These are phyloP conservation scores for Nicotiana paniculata DNA, from an alignment of 257 asterid genomes.

Conservation along the genomic window DNA sequence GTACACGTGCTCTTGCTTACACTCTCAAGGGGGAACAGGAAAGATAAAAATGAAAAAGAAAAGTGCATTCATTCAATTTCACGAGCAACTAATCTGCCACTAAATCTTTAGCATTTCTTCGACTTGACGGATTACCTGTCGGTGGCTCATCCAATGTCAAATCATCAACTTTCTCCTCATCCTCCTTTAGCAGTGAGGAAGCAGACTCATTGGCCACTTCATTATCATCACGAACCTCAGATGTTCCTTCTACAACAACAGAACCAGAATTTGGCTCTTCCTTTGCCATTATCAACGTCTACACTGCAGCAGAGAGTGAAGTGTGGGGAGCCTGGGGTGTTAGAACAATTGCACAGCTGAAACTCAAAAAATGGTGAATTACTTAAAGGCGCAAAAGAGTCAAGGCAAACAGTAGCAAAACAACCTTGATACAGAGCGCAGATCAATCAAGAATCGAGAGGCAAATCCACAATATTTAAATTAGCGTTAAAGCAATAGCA, in stretches of 20 bases:
- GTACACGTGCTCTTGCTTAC: background rate
- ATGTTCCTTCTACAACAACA: constrained; percentile 28
- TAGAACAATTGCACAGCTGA: background rate
- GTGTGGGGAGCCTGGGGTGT: background rate
- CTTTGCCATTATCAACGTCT: constrained; percentile 17
- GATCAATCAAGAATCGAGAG: no score
- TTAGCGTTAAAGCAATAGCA: no score
- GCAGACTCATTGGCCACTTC: constrained; percentile 26
- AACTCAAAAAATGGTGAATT: background rate
- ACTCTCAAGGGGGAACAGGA: background rate
- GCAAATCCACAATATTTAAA: no score
- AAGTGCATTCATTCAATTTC: background rate
- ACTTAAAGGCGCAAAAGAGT: background rate
- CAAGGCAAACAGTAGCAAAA: no score
- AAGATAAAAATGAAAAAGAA: no score
- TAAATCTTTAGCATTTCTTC: background rate
- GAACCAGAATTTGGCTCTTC: constrained; percentile 9
- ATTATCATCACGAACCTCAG: constrained; percentile 22
- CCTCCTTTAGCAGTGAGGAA: constrained; percentile 29
- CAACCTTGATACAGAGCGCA: no score
- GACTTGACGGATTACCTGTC: constrained; percentile 33
- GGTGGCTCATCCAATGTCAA: constrained; percentile 50
- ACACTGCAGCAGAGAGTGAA: background rate
- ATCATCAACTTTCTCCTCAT: constrained; percentile 47
- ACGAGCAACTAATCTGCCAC: background rate